Evolutionary conservation across 768 basidiomycete species (phyloP).

Genomic region (Pulveroboletus sp.): DNA sequence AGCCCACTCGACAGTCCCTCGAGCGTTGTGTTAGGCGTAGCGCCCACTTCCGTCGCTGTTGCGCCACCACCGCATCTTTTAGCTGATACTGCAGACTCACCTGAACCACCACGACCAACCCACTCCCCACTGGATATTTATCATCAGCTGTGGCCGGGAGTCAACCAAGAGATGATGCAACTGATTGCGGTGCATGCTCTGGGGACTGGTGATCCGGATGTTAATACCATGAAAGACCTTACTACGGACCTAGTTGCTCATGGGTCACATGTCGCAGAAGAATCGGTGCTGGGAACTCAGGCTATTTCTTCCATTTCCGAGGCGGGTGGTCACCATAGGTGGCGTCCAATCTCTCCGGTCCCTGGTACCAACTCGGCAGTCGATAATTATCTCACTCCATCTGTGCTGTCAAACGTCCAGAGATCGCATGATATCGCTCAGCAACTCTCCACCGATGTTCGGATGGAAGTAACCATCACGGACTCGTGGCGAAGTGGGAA

Average conservation of each 20-base stretch:
- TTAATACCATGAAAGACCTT: neutral
- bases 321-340: neutral
- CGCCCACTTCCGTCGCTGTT: neutral
- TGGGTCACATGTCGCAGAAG: slow-evolving; percentile 30
- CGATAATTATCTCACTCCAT: slow-evolving; percentile 25
- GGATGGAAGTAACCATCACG: neutral
- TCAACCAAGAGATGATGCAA: slow-evolving; percentile 35
- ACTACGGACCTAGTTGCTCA: neutral
- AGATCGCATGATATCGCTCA: neutral
- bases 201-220: neutral
- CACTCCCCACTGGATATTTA: slow-evolving; percentile 15
- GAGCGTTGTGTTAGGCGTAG: neutral
- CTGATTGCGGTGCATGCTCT: slow-evolving; percentile 17
- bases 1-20: slow-evolving; percentile 19
- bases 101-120: slow-evolving; percentile 7
- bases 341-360: slow-evolving; percentile 1
- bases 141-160: slow-evolving; percentile 32
- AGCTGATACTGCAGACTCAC: slow-evolving; percentile 5
- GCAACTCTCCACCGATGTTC: slow-evolving; percentile 1
- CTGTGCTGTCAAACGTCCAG: slow-evolving; percentile 1
- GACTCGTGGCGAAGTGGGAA: neutral
- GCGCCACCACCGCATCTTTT: slow-evolving; percentile 6
- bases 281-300: slow-evolving; percentile 26
- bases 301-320: slow-evolving; percentile 10
- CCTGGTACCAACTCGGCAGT: slow-evolving; percentile 25